Base-by-base conservation (phyloP, 2,329 filamentous ascomycete genomes). In the Fusarium albidum region DNA sequence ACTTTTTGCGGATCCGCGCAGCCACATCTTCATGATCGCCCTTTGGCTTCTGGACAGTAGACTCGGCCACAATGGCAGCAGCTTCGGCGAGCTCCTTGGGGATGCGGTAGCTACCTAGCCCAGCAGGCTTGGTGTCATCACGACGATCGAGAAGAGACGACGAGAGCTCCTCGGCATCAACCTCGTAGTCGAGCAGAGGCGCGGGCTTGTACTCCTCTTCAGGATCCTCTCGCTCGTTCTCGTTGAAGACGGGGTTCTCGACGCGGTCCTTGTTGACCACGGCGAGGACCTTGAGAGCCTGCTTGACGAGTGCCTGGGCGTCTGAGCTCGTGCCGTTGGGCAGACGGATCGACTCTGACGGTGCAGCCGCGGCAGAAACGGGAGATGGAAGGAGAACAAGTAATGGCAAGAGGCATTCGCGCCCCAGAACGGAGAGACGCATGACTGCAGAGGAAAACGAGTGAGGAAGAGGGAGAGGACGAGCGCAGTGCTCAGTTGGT, bases 231-330 rank as follows among this genome's bases (percentile, higher is more conserved):
- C 38, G 40, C 15, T 43, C n/a, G 12, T 50, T 50, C 32, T 50
- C 47, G 39, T 50, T 50, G 39, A 44, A 50, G 39, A 50, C 47
- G 25, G 47, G 47, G 33, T 50, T 50, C 31, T 50, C 47, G 43
- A 50, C 25, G 3, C 47, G 47, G 9, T 50, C 40, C 32, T 44
- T 50, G n/a, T 50, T 50, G 6, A 50, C 39, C 26, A 50, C 47
- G 33, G 47, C 47, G 18, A 50, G 47, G 27, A 44, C 47, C 42
- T 38, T 15, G 13, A 50, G 47, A 13, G 47, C 47, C 47, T 50
- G 38, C n/a, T 50, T 21, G 31, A 50, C 39, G 9, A 50, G 47
- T 32, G 33, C 26, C 43, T 44, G 47, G 29, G 47, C 47, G 31
- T 50, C 39, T 32, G 47, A 50, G 47, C 32, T 44, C 6, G 32